Base-by-base conservation (phyloP, 1,284 basidiomycete genomes). In the Phenoliferia sp. region DNA sequence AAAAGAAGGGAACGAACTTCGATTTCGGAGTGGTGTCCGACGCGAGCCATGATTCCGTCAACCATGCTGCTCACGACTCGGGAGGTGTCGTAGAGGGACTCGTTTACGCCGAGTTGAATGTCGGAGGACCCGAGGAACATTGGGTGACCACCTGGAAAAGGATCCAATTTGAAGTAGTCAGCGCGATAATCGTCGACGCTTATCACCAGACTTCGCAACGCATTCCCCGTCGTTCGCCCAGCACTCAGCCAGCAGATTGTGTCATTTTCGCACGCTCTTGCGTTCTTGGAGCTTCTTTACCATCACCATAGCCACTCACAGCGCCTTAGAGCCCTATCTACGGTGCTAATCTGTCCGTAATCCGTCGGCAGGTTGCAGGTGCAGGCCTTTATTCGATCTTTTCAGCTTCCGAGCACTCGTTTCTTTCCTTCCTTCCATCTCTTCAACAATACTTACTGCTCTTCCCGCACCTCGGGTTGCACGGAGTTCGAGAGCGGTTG, bases 31-130 rank as follows among this genome's bases (percentile, higher is more conserved):
- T 99, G 95, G 16, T 85, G 89, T 7, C 90, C 92, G 1, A 99
- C 95, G 59, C 96, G 88, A 28, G 95, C 96, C 82, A 99, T 97
- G 73, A 99, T 92, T 26, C 95, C 96, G 79, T 98, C 89, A 65
- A 89, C 90, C 94, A 99, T 97, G 22, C 91, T 90, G 60, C 60
- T 66, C 69, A 96, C 85, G 19, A 99, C 91, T 26, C 89, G 84
- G 17, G 92, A 89, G 0, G 90, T 88, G 81, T 99, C 96, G 60
- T 89, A 83, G 26, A 88, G 79, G 54, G 83, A 87, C 84, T 99
- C 95, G 79, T 98, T 99, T 36, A 98, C 94, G 63, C 95, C 95
- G 35, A 99, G 83, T 77, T 99, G 95, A 68, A 98, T 96, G 78
- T 99, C 95, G 1, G 89, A 87, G 54, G 82, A 83, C 2, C 94